Base-by-base conservation (phyloP, 306 rosid species). In the Sicyos edulis region DNA sequence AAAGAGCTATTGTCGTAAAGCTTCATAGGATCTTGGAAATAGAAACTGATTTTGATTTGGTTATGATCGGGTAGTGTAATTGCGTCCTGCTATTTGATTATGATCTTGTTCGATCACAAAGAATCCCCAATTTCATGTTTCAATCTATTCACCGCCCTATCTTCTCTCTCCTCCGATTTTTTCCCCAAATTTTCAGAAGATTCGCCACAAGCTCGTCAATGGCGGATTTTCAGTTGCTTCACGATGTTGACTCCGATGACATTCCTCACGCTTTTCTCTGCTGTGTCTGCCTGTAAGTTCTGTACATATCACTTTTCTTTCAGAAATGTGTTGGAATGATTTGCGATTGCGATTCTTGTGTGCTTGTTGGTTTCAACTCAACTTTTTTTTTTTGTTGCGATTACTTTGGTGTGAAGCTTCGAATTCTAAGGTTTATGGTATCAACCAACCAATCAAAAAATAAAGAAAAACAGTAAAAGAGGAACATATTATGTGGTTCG, bases 261-360 rank as follows among this genome's bases (percentile, higher is more conserved):
- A 34, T 81, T 62, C 82, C 87, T 2, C 86, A 89, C 12, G 69
- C 87, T 54, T 89, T 92, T 68, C n/a, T 66, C 40, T 89, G 96
- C 81, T 86, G 91, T 76, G 89, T 87, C 74, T 92, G 98, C 73
- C 51, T 81, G 96, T 89, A 70, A 85, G 89, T 77, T 76, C 76
- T 13, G 4, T 50, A 2, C 17, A 16, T 40, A 6, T 40, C 45
- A 6, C 8, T 40, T 26, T 26, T 26, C 29, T 26, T 40, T 40
- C 9, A 40, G 45, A 4, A 10, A 66, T 21, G 12, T 1, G 19
- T 67, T 67, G 37, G 55, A 47, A 45, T 47, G 16, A 67, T 47
- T 67, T 67, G 50, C 24, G 17, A 34, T 29, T 61, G 19, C 17
- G 13, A 47, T 42, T 42, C 29, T 63, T 40, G 12, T 2, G 7